A percentile compares a stretch with the other conserved stretches of the same genome.
These are phyloP conservation scores for Polychaeton citri DNA, from an alignment of 2,329 filamentous ascomycete genomes.

Conservation along the genomic window DNA sequence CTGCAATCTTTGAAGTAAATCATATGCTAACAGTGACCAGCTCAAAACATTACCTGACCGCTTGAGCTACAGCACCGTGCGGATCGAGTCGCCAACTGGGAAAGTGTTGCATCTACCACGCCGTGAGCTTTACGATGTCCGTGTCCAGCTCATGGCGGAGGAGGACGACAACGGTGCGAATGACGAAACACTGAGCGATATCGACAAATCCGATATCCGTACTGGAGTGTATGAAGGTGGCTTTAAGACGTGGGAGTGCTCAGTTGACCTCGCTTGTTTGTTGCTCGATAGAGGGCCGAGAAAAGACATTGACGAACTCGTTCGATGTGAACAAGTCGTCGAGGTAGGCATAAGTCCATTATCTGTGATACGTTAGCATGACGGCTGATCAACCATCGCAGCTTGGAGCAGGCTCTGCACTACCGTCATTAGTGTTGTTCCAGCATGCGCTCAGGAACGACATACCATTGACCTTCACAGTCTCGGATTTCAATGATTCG, in stretches of 20 bases:
- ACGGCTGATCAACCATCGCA: slow-evolving; percentile 20
- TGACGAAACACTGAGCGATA: slow-evolving; percentile 41
- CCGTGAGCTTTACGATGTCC: slow-evolving; percentile 69
- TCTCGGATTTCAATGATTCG: slow-evolving; percentile 69
- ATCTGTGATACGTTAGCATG: neutral
- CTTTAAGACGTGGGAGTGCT: slow-evolving; percentile 85
- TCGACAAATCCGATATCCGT: slow-evolving; percentile 61
- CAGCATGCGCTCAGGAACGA: slow-evolving; percentile 43
- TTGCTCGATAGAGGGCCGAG: slow-evolving; percentile 35
- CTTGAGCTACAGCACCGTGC: slow-evolving; percentile 53
- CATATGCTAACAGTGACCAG: slow-evolving; percentile 22
- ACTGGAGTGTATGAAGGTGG: slow-evolving; percentile 76
- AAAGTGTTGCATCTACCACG: slow-evolving; percentile 47
- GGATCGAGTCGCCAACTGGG: slow-evolving; percentile 47
- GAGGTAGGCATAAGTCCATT: slow-evolving; percentile 23
- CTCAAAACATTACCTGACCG: slow-evolving; percentile 54
- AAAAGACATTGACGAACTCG: slow-evolving; percentile 36
- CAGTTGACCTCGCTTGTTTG: slow-evolving; percentile 62
- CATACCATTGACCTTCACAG: slow-evolving; percentile 43
- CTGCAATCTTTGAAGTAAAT: too few relatives aligned
- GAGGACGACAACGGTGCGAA: slow-evolving; percentile 25
- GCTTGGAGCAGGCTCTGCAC: slow-evolving; percentile 66
- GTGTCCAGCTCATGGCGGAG: slow-evolving; percentile 68
- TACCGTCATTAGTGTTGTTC: slow-evolving; percentile 60
- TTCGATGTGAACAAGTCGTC: slow-evolving; percentile 35